Evolutionary conservation across 345 rosid genomes (phyloP).

Genomic region (Syzygium aromaticum): DNA sequence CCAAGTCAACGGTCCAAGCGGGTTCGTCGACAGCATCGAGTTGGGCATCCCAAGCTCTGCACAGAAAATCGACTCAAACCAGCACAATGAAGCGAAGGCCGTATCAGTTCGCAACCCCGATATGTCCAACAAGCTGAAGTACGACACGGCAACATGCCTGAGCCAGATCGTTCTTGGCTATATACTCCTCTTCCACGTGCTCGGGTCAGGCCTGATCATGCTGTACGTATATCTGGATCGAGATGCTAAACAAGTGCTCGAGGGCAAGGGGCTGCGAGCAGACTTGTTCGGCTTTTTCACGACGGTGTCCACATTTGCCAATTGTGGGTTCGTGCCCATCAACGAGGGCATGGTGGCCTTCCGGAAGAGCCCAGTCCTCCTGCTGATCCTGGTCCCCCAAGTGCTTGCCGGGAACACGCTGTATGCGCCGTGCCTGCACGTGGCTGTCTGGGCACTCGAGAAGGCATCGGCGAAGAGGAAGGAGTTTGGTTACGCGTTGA

Average conservation of each 20-base stretch:
- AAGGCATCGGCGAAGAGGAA: constrained; percentile 22
- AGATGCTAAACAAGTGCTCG: constrained; percentile 27
- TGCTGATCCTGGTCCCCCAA: constrained; percentile 35
- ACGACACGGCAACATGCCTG: constrained; percentile 2
- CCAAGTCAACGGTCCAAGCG: background rate
- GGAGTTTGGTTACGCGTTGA: constrained; percentile 15
- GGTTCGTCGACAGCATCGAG: background rate
- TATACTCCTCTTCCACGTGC: constrained; percentile 16
- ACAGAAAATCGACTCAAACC: background rate
- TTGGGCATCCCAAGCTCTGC: background rate
- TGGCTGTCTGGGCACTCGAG: constrained; percentile 22
- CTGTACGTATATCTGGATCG: constrained; percentile 20
- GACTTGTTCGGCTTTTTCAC: constrained; percentile 41
- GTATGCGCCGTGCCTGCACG: constrained; percentile 28
- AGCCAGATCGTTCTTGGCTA: constrained; percentile 32
- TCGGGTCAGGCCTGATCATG: constrained; percentile 21
- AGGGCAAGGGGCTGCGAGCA: constrained; percentile 15
- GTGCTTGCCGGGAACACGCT: constrained; percentile 47
- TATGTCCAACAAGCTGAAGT: background rate
- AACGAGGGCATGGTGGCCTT: constrained; percentile 63
- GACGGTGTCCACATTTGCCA: constrained; percentile 39
- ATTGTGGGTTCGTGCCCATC: constrained; percentile 55
- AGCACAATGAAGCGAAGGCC: background rate
- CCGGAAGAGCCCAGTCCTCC: background rate
- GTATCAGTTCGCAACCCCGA: background rate